Evolutionary conservation across 2,329 filamentous ascomycete genomes (phyloP).

Genomic region (Diplocarpon mali): DNA sequence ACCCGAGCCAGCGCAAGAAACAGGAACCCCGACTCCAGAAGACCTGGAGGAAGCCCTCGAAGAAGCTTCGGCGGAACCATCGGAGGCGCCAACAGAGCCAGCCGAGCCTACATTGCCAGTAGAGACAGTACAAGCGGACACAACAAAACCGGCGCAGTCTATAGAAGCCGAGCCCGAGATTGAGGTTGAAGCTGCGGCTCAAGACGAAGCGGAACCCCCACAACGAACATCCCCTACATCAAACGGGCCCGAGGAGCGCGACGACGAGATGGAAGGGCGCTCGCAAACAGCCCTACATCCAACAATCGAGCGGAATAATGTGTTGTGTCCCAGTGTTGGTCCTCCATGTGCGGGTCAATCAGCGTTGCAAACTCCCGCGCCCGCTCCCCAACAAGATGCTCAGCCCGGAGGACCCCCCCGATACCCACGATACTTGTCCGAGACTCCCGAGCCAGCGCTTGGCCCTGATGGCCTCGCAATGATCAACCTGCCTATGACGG

Average conservation of each 20-base stretch:
- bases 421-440: constrained; percentile 1
- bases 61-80: constrained; percentile 2
- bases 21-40: constrained; percentile 17
- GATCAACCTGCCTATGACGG: constrained; percentile 27
- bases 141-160: not conserved
- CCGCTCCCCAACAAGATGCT: not conserved
- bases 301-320: constrained; percentile 12
- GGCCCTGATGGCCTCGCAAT: constrained; percentile 14
- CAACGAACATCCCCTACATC: not conserved
- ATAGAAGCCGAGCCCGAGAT: not conserved
- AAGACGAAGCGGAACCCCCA: not conserved
- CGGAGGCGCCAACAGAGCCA: not conserved
- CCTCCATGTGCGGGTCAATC: constrained; percentile 9
- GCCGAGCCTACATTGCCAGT: not conserved
- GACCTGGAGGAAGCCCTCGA: constrained; percentile 2
- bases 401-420: not conserved
- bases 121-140: not conserved
- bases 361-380: constrained; percentile 9
- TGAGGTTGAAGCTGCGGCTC: constrained; percentile 19
- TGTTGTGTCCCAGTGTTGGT: constrained; percentile 11
- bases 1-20: constrained; percentile 17
- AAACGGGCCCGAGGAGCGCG: constrained; percentile 1
- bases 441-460: constrained; percentile 6
- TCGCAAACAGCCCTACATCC: constrained; percentile 9
- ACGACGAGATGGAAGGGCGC: constrained; percentile 1